Percentiles rank a stretch among this genome's conserved stretches.
Evolutionary conservation across 495 filamentous ascomycete genomes (phyloP).

Genomic region (Penicillium desertorum): DNA sequence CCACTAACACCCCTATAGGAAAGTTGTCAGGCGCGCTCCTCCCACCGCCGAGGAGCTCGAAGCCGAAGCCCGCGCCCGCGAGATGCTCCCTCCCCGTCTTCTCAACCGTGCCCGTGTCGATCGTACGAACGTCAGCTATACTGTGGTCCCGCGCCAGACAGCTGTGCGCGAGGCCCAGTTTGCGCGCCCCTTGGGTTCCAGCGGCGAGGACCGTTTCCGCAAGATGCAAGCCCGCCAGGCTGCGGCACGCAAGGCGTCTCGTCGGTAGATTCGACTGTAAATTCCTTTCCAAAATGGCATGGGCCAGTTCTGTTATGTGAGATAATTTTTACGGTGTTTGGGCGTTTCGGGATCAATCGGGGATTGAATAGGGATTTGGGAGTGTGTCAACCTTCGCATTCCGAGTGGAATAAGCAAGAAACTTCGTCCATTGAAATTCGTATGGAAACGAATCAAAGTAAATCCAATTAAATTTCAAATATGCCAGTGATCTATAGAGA

Average conservation of each 20-base stretch:
- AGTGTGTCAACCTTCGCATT: constrained; percentile 1
- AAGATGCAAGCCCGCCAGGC: constrained; percentile 74
- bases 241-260: constrained; percentile 49
- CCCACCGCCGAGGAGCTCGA: constrained; percentile 51
- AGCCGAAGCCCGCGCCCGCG: constrained; percentile 65
- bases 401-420: constrained; percentile 8
- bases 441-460: neutral
- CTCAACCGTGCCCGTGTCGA: constrained; percentile 72
- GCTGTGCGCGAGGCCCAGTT: constrained; percentile 51
- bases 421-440: neutral
- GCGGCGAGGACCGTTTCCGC: constrained; percentile 77
- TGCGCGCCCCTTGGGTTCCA: constrained; percentile 65
- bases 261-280: constrained; percentile 24
- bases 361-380: constrained; percentile 12
- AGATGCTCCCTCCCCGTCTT: constrained; percentile 66
- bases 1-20: constrained; percentile 30
- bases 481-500: neutral
- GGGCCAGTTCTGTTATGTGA: constrained; percentile 12
- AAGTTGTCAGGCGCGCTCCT: constrained; percentile 49
- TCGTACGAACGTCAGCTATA: constrained; percentile 73
- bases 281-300: constrained; percentile 5
- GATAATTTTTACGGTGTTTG: constrained; percentile 8
- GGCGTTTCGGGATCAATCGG: constrained; percentile 17
- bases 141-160: constrained; percentile 68
- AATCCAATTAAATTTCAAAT: neutral